These are phyloP conservation scores for Taiozyma onychis DNA, from an alignment of 1,139 yeast genomes.

Conservation along the genomic window DNA sequence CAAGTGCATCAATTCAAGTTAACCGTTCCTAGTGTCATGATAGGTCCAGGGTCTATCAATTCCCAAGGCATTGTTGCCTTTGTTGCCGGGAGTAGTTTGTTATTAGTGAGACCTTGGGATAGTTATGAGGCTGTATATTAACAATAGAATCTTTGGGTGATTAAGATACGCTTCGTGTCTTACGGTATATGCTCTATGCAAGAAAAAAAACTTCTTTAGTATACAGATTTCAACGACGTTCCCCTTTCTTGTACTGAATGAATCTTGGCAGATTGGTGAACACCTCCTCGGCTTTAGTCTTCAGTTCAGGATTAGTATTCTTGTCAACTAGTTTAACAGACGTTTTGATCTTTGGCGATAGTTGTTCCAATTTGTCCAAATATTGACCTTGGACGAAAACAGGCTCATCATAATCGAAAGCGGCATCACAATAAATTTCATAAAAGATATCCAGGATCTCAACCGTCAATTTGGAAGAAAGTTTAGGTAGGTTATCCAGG, in stretches of 20 bases:
- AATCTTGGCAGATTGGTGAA: conserved; percentile 66
- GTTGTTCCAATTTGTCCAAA: conserved; percentile 37
- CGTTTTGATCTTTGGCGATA: conserved; percentile 42
- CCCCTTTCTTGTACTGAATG: conserved; percentile 61
- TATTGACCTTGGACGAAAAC: conserved; percentile 60
- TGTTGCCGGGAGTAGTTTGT: conserved; percentile 17
- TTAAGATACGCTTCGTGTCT: too few species aligned
- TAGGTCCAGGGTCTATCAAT: conserved; percentile 19
- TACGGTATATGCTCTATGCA: background rate
- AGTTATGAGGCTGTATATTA: conserved; percentile 19
- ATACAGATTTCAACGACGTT: conserved; percentile 21
- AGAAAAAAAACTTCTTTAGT: background rate
- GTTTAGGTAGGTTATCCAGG: conserved; percentile 22
- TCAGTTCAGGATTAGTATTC: conserved; percentile 50
- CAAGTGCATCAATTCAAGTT: conserved; percentile 18
- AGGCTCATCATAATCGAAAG: conserved; percentile 58
- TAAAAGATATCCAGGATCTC: conserved; percentile 63
- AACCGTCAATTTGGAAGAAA: conserved; percentile 35
- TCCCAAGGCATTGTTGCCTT: conserved; percentile 19
- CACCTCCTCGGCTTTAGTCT: conserved; percentile 65
- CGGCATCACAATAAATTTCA: conserved; percentile 78
- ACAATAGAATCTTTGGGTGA: too few species aligned
- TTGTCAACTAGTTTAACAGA: conserved; percentile 59
- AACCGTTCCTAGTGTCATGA: conserved; percentile 15
- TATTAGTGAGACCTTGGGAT: conserved; percentile 21